Conservation (phyloP, 2,329 filamentous ascomycete genomes). For the Metarhizium guizhouense region DNA sequence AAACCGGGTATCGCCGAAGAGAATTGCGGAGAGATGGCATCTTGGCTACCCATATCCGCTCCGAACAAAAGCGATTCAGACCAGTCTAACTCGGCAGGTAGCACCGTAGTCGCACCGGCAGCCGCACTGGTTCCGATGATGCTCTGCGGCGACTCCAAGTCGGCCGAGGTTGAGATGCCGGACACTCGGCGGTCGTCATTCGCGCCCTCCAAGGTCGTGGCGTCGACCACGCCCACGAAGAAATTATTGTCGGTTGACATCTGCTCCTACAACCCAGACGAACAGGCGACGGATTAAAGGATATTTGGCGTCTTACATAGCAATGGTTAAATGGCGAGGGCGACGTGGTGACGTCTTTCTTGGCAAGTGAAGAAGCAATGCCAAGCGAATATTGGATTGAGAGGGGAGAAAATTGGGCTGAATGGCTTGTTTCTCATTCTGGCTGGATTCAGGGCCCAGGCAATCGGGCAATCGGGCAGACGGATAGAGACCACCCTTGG, state of each 20-base stretch:
- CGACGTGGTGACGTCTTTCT: no score
- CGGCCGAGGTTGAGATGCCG: not conserved
- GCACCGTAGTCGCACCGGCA: not conserved
- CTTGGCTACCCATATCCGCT: not conserved
- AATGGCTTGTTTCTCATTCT: no score
- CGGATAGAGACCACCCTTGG: not conserved
- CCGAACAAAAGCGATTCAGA: conserved; percentile 6
- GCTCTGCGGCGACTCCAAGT: not conserved
- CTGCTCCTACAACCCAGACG: not conserved
- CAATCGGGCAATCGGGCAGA: not conserved
- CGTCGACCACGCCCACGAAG: conserved; percentile 4
- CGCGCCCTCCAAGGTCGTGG: not conserved
- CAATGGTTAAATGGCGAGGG: not conserved
- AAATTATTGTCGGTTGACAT: conserved; percentile 6
- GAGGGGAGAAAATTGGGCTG: not conserved
- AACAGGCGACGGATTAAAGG: not conserved
- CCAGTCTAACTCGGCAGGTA: conserved; percentile 6
- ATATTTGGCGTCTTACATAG: not conserved
- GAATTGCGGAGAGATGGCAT: not conserved
- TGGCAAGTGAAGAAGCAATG: no score
- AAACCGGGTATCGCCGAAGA: not conserved
- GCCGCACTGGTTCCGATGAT: not conserved
- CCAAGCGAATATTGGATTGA: no score
- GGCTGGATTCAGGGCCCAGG: no score
- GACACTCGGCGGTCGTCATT: no score